phyloP scores from a whole-genome alignment of 495 filamentous ascomycete species.

The Neurospora africana region DNA sequence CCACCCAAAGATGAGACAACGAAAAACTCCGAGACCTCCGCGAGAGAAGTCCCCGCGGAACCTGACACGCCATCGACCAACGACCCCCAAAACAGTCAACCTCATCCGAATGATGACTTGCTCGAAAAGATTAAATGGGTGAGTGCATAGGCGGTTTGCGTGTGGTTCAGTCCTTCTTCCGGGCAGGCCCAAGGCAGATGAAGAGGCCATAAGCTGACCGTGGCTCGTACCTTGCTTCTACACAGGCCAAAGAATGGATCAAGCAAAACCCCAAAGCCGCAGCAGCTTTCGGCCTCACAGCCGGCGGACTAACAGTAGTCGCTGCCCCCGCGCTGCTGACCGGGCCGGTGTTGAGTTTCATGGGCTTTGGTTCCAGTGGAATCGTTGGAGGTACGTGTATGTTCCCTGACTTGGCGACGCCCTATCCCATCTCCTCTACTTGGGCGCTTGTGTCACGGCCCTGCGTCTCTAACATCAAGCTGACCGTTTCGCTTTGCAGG shows the following conservation, averaged over 20 bases:
- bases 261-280: neutral
- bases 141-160: neutral
- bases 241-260: neutral
- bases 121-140: neutral
- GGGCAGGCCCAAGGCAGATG: neutral
- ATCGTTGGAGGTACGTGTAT: slow-evolving; percentile 4
- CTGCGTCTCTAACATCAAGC: neutral
- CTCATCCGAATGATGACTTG: neutral
- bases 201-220: neutral
- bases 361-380: slow-evolving; percentile 1
- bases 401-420: neutral
- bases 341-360: neutral
- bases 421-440: neutral
- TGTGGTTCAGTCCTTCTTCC: neutral
- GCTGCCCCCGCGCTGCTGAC: slow-evolving; percentile 1
- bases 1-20: neutral
- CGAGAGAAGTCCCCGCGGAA: neutral
- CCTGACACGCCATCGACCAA: neutral
- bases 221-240: neutral
- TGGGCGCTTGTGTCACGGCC: neutral
- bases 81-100: neutral
- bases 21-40: neutral
- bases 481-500: neutral
- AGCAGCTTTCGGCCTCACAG: neutral
- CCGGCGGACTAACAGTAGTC: slow-evolving; percentile 1